Percentiles rank a stretch among this genome's conserved stretches.
Evolutionary conservation across 768 basidiomycete species (phyloP).

Genomic region (Porphyrellus cyaneotinctus): DNA sequence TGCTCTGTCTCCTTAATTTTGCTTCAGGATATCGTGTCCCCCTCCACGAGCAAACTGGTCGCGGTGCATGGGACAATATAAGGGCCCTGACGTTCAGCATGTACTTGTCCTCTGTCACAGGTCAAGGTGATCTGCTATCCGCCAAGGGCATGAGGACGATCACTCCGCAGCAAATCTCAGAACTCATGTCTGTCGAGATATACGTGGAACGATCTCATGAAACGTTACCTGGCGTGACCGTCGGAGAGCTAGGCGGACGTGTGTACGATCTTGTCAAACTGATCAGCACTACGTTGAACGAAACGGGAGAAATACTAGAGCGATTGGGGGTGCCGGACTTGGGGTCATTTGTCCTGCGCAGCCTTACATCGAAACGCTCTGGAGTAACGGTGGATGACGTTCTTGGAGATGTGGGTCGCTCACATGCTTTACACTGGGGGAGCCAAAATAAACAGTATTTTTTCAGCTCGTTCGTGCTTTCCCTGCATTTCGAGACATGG

Average conservation of each 20-base stretch:
- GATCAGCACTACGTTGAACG: constrained; percentile 58
- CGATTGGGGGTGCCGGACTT: constrained; percentile 61
- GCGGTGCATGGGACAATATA: constrained; percentile 84
- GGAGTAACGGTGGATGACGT: constrained; percentile 50
- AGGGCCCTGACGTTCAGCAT: constrained; percentile 68
- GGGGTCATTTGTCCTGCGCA: constrained; percentile 69
- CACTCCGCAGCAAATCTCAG: constrained; percentile 56
- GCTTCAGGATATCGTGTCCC: constrained; percentile 75
- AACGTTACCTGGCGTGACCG: constrained; percentile 58
- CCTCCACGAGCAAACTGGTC: constrained; percentile 65
- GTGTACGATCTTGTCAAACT: constrained; percentile 69
- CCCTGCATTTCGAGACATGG: constrained; percentile 81
- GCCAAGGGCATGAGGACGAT: constrained; percentile 62
- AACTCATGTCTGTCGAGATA: constrained; percentile 65
- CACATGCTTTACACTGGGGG: neutral
- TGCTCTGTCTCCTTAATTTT: constrained; percentile 79
- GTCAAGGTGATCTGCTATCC: constrained; percentile 55
- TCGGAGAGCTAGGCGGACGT: constrained; percentile 75
- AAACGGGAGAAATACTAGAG: constrained; percentile 67
- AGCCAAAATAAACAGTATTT: constrained; percentile 3
- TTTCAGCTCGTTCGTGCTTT: constrained; percentile 69
- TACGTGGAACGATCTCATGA: constrained; percentile 71
- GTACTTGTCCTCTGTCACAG: constrained; percentile 60
- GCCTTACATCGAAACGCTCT: constrained; percentile 44
- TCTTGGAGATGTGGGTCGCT: constrained; percentile 55